Conservation (phyloP, 305 asterid species). For the Withania somnifera region DNA sequence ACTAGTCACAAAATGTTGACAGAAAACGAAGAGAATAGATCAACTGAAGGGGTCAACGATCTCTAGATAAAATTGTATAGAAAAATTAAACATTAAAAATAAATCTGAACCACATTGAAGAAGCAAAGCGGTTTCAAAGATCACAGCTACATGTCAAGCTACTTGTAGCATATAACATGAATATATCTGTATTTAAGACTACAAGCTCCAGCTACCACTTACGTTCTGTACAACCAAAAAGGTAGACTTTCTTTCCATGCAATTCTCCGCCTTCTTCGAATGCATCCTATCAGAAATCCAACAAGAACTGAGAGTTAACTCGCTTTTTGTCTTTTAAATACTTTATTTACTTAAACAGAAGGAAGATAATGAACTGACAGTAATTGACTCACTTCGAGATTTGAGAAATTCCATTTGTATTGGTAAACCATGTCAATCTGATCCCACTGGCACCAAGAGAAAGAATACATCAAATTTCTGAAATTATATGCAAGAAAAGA, state of each 20-base stretch:
- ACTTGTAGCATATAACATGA: not conserved
- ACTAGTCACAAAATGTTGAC: not conserved
- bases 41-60: not conserved
- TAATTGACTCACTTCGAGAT: slow-evolving; percentile 59
- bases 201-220: slow-evolving; percentile 23
- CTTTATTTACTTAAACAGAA: not conserved
- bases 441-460: slow-evolving; percentile 46
- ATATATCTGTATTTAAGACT: not conserved
- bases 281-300: slow-evolving; percentile 47
- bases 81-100: not conserved
- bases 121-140: not conserved
- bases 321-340: not conserved
- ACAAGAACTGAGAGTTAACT: slow-evolving; percentile 11
- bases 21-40: not conserved
- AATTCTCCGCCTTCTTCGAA: slow-evolving; percentile 85
- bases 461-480: not conserved
- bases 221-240: slow-evolving; percentile 91
- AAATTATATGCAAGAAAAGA: not conserved
- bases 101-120: not conserved
- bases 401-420: slow-evolving; percentile 52
- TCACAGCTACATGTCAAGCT: not conserved
- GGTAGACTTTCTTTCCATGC: slow-evolving; percentile 57
- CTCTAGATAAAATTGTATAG: not conserved
- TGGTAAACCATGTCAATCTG: slow-evolving; percentile 66
- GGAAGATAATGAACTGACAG: not conserved